Evolutionary conservation across 345 rosid species (phyloP).

Genomic region (Eucalyptus erythrocorys): DNA sequence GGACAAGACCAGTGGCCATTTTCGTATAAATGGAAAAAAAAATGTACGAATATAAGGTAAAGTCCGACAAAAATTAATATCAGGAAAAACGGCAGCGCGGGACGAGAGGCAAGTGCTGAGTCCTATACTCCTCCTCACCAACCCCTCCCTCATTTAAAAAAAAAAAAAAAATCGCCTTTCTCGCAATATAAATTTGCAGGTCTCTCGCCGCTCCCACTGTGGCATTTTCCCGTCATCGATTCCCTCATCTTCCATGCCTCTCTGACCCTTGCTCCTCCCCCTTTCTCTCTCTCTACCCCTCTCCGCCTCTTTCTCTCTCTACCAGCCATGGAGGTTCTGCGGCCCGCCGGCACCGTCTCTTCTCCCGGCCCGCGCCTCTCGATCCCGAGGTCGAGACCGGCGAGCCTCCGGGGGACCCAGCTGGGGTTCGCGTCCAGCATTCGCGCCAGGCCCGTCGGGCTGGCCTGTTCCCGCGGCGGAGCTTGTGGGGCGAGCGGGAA

Average conservation of each 20-base stretch:
- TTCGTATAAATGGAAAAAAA: neutral
- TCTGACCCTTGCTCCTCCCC: neutral
- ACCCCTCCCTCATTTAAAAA: neutral
- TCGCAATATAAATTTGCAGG: neutral
- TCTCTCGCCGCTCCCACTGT: neutral
- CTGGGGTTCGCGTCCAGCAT: conserved; percentile 3
- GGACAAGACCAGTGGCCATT: neutral
- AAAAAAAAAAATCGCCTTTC: neutral
- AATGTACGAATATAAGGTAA: neutral
- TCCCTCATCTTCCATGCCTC: neutral
- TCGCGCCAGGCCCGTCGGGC: neutral
- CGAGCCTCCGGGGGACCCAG: conserved; percentile 3
- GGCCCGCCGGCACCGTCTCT: neutral
- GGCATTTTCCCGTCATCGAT: conserved; percentile 7
- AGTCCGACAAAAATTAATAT: neutral
- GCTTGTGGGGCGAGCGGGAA: neutral
- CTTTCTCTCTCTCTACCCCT: neutral
- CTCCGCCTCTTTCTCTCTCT: neutral
- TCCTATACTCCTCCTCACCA: neutral
- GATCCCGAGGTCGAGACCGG: conserved; percentile 1
- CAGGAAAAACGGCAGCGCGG: too few relatives aligned
- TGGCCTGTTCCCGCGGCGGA: neutral
- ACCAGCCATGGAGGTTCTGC: neutral
- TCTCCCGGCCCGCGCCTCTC: neutral
- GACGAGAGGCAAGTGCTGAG: too few relatives aligned